These are phyloP conservation scores for Termitomyces sp. DNA, from an alignment of 768 basidiomycete species.

Conservation along the genomic window DNA sequence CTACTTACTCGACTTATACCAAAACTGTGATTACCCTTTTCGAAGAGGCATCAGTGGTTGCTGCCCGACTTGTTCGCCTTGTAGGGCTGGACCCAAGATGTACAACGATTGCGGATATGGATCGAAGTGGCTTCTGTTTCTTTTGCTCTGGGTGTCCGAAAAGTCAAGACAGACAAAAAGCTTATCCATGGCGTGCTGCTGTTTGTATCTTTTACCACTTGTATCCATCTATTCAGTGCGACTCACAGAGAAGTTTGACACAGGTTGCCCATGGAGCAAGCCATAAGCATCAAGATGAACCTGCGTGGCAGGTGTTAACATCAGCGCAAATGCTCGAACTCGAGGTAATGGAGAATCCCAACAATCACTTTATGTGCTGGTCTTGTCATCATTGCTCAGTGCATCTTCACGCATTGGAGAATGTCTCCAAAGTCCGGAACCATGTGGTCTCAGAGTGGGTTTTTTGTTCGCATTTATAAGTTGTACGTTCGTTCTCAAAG, in stretches of 20 bases:
- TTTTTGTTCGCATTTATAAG: background rate
- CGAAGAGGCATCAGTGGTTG: background rate
- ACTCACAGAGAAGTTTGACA: background rate
- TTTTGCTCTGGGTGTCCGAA: conserved; percentile 4
- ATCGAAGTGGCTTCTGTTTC: background rate
- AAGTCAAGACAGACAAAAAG: background rate
- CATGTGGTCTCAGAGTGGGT: background rate
- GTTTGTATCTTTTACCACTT: background rate
- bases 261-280: conserved; percentile 3
- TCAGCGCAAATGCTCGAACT: background rate
- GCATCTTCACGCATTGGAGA: background rate
- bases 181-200: conserved; percentile 11
- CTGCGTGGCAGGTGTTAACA: background rate
- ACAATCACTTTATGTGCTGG: background rate
- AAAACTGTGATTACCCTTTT: background rate
- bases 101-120: conserved; percentile 9
- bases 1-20: background rate
- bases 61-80: conserved; percentile 2
- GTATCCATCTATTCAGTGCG: background rate
- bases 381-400: conserved; percentile 5
- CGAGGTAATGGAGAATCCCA: background rate
- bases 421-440: background rate
- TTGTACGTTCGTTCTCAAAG: background rate
- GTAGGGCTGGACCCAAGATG: conserved; percentile 1
- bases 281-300: background rate